Base-by-base conservation (phyloP, 352 stramenopile genomes). In the Pelagophyceae sp. region DNA sequence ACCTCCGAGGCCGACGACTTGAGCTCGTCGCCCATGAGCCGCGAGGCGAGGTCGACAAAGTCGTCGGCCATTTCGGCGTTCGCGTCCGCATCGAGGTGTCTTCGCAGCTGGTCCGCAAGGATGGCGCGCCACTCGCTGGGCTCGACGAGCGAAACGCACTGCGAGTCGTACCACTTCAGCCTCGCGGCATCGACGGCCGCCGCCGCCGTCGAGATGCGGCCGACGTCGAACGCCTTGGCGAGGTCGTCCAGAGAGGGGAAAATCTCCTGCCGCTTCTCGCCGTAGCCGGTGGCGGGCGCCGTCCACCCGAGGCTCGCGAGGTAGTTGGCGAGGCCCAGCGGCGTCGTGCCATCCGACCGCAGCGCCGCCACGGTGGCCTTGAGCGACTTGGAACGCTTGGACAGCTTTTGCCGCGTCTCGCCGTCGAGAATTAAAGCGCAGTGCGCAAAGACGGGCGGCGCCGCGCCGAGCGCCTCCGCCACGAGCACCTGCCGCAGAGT, bases 401-500 rank as follows among this genome's bases (percentile, higher is more conserved):
- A 97, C 27, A 99, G 84, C 83, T 99, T 99, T 61, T 96, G 95
- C 38, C 96, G 91, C 72, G 98, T 93, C 85, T 98, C 93, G n/a
- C n/a, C n/a, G 78, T 71, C 95, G 32, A 96, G 84, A 54, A 97
- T 83, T 38, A 96, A 82, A 0, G 80, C 79, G 60, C 78, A 85
- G 74, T 87, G 83, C 38, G 80, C 82, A 77, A 83, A 87, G 75
- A 79, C 72, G 38, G 83, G 83, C 45, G 63, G 78, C 67, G 33
- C 23, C 23, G 45, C 78, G 50, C 75, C 79, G 35, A 86, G 50
- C 25, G 82, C 82, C 6, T 2, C 2, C 15, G 11, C 6, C 15
- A 63, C 54, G 54, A 63, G 61, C 2, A 38, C 61, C 67, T 87
- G 83, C 45, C 77, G 33, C 23, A 86, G 70, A 35, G 83, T 84